phyloP scores from a whole-genome alignment of 257 asterid genomes.

The Datura wrightii region DNA sequence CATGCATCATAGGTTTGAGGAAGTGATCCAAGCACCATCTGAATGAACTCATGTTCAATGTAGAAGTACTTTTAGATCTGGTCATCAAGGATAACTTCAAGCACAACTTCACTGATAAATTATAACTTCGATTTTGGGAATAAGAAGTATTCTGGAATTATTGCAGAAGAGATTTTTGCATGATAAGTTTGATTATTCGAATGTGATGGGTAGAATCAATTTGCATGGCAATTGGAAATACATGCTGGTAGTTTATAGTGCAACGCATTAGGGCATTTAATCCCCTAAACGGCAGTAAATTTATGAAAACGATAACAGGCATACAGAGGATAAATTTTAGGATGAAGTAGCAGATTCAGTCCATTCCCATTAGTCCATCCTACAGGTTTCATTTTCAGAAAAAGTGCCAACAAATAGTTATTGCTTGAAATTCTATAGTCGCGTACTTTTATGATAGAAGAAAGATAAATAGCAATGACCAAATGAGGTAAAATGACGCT shows the following conservation, averaged over 20 bases:
- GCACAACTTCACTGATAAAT: not conserved
- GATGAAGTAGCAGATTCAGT: not conserved
- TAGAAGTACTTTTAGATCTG: not conserved
- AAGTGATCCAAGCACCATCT: not conserved
- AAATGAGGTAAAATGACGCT: not conserved
- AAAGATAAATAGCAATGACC: conserved; percentile 11
- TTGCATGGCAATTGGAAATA: not conserved
- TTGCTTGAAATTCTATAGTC: not conserved
- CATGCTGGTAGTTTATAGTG: not conserved
- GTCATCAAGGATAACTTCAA: not conserved
- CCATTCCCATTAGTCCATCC: not conserved
- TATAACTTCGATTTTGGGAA: not conserved
- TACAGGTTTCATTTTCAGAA: not conserved
- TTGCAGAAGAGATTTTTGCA: not conserved
- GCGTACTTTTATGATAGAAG: not conserved
- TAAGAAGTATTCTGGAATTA: not conserved
- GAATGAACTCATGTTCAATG: not conserved
- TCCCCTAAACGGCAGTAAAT: not conserved
- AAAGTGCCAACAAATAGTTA: not conserved
- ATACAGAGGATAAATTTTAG: not conserved
- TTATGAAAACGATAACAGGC: not conserved
- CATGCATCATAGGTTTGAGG: not conserved
- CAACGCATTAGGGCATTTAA: not conserved
- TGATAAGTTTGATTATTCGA: not conserved
- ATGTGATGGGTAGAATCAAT: not conserved